phyloP scores from a whole-genome alignment of 495 filamentous ascomycete genomes.

The Lophium mytilinum region DNA sequence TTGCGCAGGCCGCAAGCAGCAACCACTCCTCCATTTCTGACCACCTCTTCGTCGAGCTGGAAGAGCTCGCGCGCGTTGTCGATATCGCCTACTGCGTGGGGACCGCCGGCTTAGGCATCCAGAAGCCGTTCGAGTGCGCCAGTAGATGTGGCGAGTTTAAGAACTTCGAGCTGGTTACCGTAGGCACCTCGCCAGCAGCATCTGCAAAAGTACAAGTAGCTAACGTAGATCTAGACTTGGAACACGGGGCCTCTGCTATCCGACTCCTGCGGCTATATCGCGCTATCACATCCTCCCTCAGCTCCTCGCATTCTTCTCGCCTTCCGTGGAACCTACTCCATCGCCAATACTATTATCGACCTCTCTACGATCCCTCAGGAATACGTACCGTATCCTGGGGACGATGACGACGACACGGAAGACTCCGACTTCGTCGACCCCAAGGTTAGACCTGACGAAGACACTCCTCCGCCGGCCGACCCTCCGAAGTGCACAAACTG shows the following conservation, averaged over 20 bases:
- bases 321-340: conserved; percentile 88
- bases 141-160: conserved; percentile 78
- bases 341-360: conserved; percentile 84
- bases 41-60: conserved; percentile 68
- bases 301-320: conserved; percentile 70
- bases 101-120: conserved; percentile 59
- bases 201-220: not conserved
- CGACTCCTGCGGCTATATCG: conserved; percentile 92
- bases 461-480: conserved; percentile 12
- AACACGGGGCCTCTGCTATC: conserved; percentile 80
- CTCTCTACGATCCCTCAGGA: conserved; percentile 79
- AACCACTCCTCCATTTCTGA: conserved; percentile 45
- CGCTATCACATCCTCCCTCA: conserved; percentile 61
- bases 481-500: conserved; percentile 60
- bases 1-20: conserved; percentile 13
- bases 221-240: conserved; percentile 54
- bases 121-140: conserved; percentile 72
- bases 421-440: conserved; percentile 5
- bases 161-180: conserved; percentile 63
- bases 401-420: conserved; percentile 36
- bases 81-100: conserved; percentile 95
- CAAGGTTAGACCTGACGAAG: not conserved
- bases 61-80: conserved; percentile 78
- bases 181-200: conserved; percentile 24
- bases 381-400: conserved; percentile 75